Conservation (phyloP, 345 rosid species). For the Citrus sp. region DNA sequence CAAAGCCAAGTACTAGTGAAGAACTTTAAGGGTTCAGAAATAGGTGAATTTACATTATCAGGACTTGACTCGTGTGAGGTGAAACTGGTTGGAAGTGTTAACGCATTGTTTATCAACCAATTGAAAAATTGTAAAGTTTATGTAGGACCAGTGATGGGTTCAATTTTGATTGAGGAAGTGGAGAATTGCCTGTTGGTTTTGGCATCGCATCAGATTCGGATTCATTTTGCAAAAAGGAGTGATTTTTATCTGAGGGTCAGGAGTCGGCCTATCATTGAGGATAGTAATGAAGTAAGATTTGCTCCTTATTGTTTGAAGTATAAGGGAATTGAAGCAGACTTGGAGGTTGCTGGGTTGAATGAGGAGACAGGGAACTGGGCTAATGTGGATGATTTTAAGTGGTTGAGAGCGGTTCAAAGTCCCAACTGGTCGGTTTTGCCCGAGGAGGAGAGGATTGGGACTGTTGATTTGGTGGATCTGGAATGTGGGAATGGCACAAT, state of each 20-base stretch:
- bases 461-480: constrained; percentile 26
- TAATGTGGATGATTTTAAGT: constrained; percentile 85
- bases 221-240: constrained; percentile 55
- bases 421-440: constrained; percentile 25
- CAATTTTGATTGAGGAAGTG: constrained; percentile 68
- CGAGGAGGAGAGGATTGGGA: constrained; percentile 45
- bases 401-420: constrained; percentile 77
- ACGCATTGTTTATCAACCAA: constrained; percentile 55
- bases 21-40: constrained; percentile 42
- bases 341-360: constrained; percentile 52
- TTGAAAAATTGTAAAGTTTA: constrained; percentile 54
- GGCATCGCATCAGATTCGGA: constrained; percentile 88
- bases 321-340: constrained; percentile 63
- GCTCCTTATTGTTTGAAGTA: constrained; percentile 77
- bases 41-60: constrained; percentile 67
- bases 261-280: constrained; percentile 89
- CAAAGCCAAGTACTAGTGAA: constrained; percentile 40
- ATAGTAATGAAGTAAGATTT: constrained; percentile 57
- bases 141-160: constrained; percentile 72
- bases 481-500: background rate
- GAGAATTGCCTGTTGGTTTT: constrained; percentile 51
- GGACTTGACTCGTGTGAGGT: constrained; percentile 75
- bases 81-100: constrained; percentile 44
- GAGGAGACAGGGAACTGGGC: constrained; percentile 70
- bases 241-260: constrained; percentile 82